Evolutionary conservation across 768 basidiomycete genomes (phyloP).

Genomic region (Gyrodon lividus): DNA sequence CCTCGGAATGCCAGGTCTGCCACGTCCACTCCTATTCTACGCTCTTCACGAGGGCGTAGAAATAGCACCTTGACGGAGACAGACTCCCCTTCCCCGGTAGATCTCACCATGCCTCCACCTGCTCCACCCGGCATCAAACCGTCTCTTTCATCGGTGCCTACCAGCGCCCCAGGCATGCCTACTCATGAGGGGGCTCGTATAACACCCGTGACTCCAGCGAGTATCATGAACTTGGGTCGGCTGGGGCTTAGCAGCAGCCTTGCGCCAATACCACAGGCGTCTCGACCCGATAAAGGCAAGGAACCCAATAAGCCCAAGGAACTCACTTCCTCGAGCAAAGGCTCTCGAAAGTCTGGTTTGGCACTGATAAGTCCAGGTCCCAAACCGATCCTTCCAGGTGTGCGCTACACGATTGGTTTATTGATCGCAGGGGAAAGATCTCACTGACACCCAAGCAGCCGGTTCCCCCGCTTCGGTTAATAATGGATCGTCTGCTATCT

Average conservation of each 20-base stretch:
- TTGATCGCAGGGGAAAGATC: not conserved
- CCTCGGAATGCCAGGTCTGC: conserved; percentile 45
- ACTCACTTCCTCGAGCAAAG: conserved; percentile 17
- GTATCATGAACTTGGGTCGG: conserved; percentile 85
- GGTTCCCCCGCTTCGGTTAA: conserved; percentile 32
- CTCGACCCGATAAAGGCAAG: conserved; percentile 25
- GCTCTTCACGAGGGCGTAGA: conserved; percentile 43
- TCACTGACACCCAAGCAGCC: conserved; percentile 25
- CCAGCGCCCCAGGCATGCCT: conserved; percentile 4
- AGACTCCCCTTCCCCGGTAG: conserved; percentile 85
- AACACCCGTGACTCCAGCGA: conserved; percentile 86
- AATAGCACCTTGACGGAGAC: conserved; percentile 42
- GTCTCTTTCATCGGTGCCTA: conserved; percentile 11
- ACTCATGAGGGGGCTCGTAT: conserved; percentile 34
- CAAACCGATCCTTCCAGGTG: conserved; percentile 75
- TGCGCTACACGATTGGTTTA: conserved; percentile 11
- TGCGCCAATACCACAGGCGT: conserved; percentile 29
- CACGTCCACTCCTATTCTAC: conserved; percentile 57
- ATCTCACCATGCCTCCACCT: conserved; percentile 86
- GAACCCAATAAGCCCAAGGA: conserved; percentile 31
- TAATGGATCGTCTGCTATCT: conserved; percentile 20
- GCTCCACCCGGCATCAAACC: conserved; percentile 44
- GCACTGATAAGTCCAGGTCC: conserved; percentile 51
- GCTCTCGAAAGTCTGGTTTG: conserved; percentile 28
- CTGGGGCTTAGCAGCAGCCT: conserved; percentile 51